Conservation (phyloP, 257 asterid species). For the Ehretia macrophylla region DNA sequence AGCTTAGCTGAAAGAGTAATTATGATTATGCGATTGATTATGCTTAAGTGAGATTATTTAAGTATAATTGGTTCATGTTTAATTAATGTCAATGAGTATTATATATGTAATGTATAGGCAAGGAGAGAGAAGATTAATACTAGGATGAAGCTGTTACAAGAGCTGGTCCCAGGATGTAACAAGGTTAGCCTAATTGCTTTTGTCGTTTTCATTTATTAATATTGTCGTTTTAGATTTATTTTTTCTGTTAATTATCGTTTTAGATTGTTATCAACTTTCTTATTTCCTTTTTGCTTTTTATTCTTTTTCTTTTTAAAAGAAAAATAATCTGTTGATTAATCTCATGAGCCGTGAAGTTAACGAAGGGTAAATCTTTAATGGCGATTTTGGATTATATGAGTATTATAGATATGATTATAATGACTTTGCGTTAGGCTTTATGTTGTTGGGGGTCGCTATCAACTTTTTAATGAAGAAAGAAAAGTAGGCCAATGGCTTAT, state of each 20-base stretch:
- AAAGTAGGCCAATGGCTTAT: slow-evolving; percentile 43
- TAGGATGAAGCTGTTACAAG: slow-evolving; percentile 89
- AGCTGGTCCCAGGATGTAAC: slow-evolving; percentile 98
- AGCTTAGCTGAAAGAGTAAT: too few species aligned
- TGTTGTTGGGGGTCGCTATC: slow-evolving; percentile 47
- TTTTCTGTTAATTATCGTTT: too few species aligned
- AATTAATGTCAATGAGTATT: background rate
- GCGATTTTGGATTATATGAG: too few species aligned
- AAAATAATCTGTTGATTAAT: background rate
- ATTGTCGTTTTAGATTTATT: too few species aligned
- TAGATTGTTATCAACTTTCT: background rate
- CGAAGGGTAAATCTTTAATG: too few species aligned
- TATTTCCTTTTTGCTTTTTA: slow-evolving; percentile 1
- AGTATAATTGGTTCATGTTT: slow-evolving; percentile 10
- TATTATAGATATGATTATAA: slow-evolving; percentile 5
- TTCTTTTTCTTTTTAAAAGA: slow-evolving; percentile 4
- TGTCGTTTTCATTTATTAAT: too few species aligned
- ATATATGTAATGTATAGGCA: slow-evolving; percentile 42
- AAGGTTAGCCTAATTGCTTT: slow-evolving; percentile 49
- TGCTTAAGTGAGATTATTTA: too few species aligned
- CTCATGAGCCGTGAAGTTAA: too few species aligned
- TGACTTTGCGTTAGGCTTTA: slow-evolving; percentile 16
- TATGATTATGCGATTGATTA: too few species aligned
- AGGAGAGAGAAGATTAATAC: slow-evolving; percentile 99
- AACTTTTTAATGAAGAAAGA: slow-evolving; percentile 36